phyloP scores from a whole-genome alignment of 2,329 filamentous ascomycete genomes.

The Talaromyces sp. region DNA sequence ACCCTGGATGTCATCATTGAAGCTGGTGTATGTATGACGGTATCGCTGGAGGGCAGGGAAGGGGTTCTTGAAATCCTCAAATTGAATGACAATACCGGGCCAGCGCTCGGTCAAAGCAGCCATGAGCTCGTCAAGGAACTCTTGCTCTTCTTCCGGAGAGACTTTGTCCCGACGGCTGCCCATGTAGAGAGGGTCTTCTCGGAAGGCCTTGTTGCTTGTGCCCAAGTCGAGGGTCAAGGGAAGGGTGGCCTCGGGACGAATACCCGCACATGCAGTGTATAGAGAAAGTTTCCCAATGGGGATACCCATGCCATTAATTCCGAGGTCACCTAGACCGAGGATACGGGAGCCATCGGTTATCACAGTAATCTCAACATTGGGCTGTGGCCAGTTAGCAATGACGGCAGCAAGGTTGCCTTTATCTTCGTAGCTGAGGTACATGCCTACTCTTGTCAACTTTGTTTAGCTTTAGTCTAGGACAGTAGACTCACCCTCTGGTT shows the following conservation, averaged over 20 bases:
- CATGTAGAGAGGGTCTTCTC: slow-evolving; percentile 85
- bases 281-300: slow-evolving; percentile 94
- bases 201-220: slow-evolving; percentile 59
- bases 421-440: slow-evolving; percentile 96
- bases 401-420: slow-evolving; percentile 84
- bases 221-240: slow-evolving; percentile 63
- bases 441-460: slow-evolving; percentile 41
- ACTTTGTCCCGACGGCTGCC: slow-evolving; percentile 82
- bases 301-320: slow-evolving; percentile 96
- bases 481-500: slow-evolving; percentile 67
- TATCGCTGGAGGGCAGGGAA: slow-evolving; percentile 92
- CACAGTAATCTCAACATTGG: slow-evolving; percentile 89
- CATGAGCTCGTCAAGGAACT: slow-evolving; percentile 98
- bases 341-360: slow-evolving; percentile 94
- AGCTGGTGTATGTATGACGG: slow-evolving; percentile 84
- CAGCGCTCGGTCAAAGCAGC: slow-evolving; percentile 74
- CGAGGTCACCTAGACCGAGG: slow-evolving; percentile 86
- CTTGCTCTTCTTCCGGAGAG: slow-evolving; percentile 71
- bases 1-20: slow-evolving; percentile 98
- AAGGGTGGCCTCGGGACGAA: slow-evolving; percentile 70
- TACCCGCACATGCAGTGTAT: slow-evolving; percentile 93
- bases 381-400: slow-evolving; percentile 87
- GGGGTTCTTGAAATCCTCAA: slow-evolving; percentile 97
- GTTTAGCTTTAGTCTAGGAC: not conserved
- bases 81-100: slow-evolving; percentile 78